Evolutionary conservation across 2,329 filamentous ascomycete genomes (phyloP).

Genomic region (Fonsecaea erecta): DNA sequence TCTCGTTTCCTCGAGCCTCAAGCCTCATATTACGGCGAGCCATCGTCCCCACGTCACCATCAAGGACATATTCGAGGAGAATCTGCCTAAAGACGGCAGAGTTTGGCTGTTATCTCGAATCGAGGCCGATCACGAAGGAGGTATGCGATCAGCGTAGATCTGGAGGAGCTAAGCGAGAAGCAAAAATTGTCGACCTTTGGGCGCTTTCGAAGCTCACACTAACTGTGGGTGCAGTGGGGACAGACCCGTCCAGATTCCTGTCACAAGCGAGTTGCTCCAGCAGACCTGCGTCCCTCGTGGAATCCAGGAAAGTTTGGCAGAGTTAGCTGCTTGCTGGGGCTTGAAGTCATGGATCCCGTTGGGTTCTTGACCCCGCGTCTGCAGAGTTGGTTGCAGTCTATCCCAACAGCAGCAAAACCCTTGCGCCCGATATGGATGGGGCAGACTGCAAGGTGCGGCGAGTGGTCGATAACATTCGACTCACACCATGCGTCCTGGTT

Average conservation of each 20-base stretch:
- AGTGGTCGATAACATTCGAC: slow-evolving; percentile 1
- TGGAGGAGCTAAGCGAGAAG: slow-evolving; percentile 16
- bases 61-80: neutral
- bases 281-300: neutral
- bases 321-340: slow-evolving; percentile 7
- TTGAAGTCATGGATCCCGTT: slow-evolving; percentile 10
- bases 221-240: slow-evolving; percentile 2
- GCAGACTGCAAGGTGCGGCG: slow-evolving; percentile 1
- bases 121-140: slow-evolving; percentile 1
- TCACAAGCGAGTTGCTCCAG: slow-evolving; percentile 10
- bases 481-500: neutral
- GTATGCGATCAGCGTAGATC: slow-evolving; percentile 11
- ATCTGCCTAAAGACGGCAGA: neutral
- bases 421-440: neutral
- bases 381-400: slow-evolving; percentile 12
- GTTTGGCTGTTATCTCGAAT: slow-evolving; percentile 5
- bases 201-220: slow-evolving; percentile 4
- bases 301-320: slow-evolving; percentile 14
- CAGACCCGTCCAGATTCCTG: slow-evolving; percentile 14
- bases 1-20: neutral
- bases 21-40: neutral
- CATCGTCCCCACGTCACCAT: neutral
- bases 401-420: slow-evolving; percentile 17
- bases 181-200: slow-evolving; percentile 8
- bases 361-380: slow-evolving; percentile 14